Evolutionary conservation across 2,329 filamentous ascomycete genomes (phyloP).

Genomic region (Exophiala oligosperma): DNA sequence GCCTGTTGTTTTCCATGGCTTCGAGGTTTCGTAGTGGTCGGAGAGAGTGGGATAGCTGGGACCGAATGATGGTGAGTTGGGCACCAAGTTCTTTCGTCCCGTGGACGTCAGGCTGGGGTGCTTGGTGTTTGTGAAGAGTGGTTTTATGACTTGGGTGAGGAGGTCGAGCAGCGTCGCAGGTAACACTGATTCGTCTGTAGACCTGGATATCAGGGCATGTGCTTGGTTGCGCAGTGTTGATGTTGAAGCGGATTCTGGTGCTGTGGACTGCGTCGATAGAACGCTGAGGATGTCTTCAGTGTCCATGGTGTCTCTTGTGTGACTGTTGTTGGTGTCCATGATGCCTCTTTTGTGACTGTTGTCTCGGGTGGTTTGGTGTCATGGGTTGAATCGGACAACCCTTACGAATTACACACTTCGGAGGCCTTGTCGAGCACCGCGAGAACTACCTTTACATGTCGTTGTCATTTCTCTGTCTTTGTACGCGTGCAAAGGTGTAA

Average conservation of each 20-base stretch:
- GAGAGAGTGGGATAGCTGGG: slow-evolving; percentile 16
- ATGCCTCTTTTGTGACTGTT: no score
- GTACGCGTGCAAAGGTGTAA: no score
- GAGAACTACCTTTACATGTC: no score
- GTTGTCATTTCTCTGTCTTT: no score
- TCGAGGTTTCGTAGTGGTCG: slow-evolving; percentile 9
- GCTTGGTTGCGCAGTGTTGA: not conserved
- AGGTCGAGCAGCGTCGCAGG: slow-evolving; percentile 25
- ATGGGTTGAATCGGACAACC: no score
- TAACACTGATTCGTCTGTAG: slow-evolving; percentile 7
- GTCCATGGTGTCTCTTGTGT: not conserved
- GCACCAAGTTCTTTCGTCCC: slow-evolving; percentile 46
- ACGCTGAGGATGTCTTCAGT: not conserved
- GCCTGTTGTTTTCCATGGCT: slow-evolving; percentile 26
- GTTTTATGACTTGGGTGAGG: slow-evolving; percentile 36
- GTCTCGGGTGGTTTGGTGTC: no score
- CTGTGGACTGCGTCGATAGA: not conserved
- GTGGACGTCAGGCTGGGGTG: slow-evolving; percentile 44
- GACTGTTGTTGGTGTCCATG: no score
- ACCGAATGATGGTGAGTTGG: slow-evolving; percentile 38
- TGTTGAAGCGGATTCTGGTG: not conserved
- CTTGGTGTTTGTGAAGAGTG: slow-evolving; percentile 43
- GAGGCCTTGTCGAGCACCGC: no score
- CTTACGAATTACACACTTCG: no score
- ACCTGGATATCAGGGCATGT: not conserved